Conservation (phyloP, 2,329 filamentous ascomycete genomes). For the Aspergillus sp. region DNA sequence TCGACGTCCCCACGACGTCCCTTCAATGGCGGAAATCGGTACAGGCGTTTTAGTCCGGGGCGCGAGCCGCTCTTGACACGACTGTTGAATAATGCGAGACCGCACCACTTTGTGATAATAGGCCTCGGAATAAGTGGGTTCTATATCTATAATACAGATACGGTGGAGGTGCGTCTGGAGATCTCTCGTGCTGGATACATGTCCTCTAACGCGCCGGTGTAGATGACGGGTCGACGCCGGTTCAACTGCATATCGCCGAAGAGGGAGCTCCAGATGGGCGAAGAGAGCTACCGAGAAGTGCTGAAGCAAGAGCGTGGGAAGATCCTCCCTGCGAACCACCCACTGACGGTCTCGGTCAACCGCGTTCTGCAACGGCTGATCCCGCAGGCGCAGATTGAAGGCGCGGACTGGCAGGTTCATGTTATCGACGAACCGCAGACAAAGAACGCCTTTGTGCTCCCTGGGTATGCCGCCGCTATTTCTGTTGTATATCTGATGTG, state of each 20-base stretch:
- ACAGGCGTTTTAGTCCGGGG: constrained; percentile 16
- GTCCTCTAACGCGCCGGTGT: neutral
- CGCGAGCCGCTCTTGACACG: constrained; percentile 14
- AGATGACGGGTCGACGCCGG: constrained; percentile 54
- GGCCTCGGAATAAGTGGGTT: constrained; percentile 44
- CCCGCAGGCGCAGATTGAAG: constrained; percentile 47
- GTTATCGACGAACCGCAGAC: constrained; percentile 51
- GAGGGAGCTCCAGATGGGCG: constrained; percentile 44
- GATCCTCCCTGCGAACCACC: constrained; percentile 52
- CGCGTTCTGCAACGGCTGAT: constrained; percentile 54
- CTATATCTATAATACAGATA: constrained; percentile 57
- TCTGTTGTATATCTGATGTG: neutral
- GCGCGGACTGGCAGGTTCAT: constrained; percentile 54
- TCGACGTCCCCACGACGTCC: constrained; percentile 8
- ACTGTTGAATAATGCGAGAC: constrained; percentile 20
- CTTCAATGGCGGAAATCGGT: constrained; percentile 13
- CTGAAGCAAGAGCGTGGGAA: constrained; percentile 44
- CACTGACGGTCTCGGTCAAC: constrained; percentile 48
- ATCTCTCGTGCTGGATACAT: neutral
- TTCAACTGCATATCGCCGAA: constrained; percentile 55
- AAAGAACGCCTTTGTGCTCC: constrained; percentile 62
- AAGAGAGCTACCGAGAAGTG: constrained; percentile 47
- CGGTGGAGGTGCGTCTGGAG: constrained; percentile 46
- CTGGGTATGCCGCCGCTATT: constrained; percentile 40
- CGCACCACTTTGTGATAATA: constrained; percentile 32